Evolutionary conservation across 805 yeast species (phyloP), one percentile per base, ranked within the genome.

Genomic region (Clavispora phyllophila): DNA sequence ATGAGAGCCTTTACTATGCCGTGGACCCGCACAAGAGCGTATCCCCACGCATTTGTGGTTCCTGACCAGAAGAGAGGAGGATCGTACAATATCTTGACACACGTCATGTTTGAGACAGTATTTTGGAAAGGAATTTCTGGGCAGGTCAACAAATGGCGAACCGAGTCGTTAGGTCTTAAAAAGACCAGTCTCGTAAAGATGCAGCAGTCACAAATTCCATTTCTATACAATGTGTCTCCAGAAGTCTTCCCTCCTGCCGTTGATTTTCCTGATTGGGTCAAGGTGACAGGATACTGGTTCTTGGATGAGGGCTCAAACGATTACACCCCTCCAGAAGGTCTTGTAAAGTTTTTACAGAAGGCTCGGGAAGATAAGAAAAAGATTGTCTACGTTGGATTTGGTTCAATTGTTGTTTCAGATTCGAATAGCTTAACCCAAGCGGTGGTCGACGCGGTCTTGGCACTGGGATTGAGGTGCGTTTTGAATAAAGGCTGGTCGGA

Each of bases 1-100:
- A 85, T 87, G 68, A 73, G 97, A 54, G 97, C 97, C 0, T 91
- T 91, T 59, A 91, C 98, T 0, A 91, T 91, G 98, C 98, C 98
- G 0, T 91, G 98, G 98, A 87, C 97, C 0, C 68, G 96, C 47
- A 90, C 98, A 0, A 73, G 95, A 51, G 95, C 96, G 0, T 91
- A 91, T 58, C 97, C 97, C 1, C 97, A 91, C 69, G 97, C 98
- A 0, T 89, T 91, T 50, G 80, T 90, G 58, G 96, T 87, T 7
- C 96, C 98, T 0, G 96, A 89, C 46, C 95, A 87, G 62, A 87
- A 84, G 57, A 76, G 84, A 60, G 96, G 96, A 9, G 96, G 97
- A 3, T 84, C 90, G 9, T 91, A 91, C 64, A 91, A 91, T 58
- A 87, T 87, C 57, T 70, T 91, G 66, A 89, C 97, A 0, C 96